phyloP scores from a whole-genome alignment of 2,329 filamentous ascomycete species.

The Stagonosporopsis cucurbitacearum region DNA sequence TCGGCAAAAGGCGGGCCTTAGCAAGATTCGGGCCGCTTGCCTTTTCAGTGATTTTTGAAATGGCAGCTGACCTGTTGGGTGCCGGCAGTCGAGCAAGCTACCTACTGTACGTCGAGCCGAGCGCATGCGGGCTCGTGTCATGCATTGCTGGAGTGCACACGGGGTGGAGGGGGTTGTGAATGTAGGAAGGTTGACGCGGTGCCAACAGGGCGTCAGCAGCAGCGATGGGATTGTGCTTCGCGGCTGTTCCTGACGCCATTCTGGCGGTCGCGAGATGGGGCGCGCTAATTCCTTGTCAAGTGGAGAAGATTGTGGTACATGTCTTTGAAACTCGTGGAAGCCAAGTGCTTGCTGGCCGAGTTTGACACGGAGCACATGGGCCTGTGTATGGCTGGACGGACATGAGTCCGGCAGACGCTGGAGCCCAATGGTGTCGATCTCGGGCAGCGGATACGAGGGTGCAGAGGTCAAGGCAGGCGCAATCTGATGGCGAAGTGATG shows the following conservation, averaged over 20 bases:
- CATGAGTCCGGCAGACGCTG: slow-evolving; percentile 5
- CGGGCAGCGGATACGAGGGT: slow-evolving; percentile 25
- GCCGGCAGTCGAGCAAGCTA: slow-evolving; percentile 19
- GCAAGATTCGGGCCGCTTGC: slow-evolving; percentile 23
- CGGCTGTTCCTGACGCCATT: slow-evolving; percentile 29
- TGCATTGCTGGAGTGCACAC: slow-evolving; percentile 23
- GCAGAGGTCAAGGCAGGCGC: background rate
- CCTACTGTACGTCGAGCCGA: slow-evolving; percentile 1
- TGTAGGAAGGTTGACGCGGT: slow-evolving; percentile 1
- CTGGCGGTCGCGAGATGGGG: slow-evolving; percentile 28
- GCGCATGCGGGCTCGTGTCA: slow-evolving; percentile 16
- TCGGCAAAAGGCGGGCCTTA: slow-evolving; percentile 30
- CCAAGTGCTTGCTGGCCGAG: slow-evolving; percentile 23
- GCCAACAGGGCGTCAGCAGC: background rate
- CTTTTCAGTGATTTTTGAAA: slow-evolving; percentile 20
- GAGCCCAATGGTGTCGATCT: slow-evolving; percentile 34
- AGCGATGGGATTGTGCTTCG: slow-evolving; percentile 9
- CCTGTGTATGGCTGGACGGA: slow-evolving; percentile 3
- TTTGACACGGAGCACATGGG: slow-evolving; percentile 18
- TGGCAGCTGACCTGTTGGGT: slow-evolving; percentile 28
- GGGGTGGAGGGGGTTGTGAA: slow-evolving; percentile 2
- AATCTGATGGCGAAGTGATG: background rate
- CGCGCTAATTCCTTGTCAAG: slow-evolving; percentile 26
- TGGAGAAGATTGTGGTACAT: slow-evolving; percentile 11
- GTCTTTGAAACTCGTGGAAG: slow-evolving; percentile 16